A percentile compares a stretch with the other conserved stretches of the same genome.
phyloP scores from a whole-genome alignment of 2,329 filamentous ascomycete genomes.

The Orbilia ellipsospora region DNA sequence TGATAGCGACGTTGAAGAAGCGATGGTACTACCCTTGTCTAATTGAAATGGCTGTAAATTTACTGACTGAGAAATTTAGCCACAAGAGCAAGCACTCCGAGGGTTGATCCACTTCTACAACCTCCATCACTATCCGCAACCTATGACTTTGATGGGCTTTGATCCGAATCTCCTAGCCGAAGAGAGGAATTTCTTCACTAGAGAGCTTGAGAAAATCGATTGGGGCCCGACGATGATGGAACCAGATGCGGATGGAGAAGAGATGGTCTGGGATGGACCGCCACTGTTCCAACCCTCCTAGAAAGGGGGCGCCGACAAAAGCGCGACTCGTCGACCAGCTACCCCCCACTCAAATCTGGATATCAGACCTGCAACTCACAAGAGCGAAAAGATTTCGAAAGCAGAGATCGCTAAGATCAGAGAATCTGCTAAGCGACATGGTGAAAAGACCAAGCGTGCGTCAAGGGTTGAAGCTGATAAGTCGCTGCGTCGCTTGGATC shows the following conservation, averaged over 20 bases:
- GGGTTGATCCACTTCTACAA: slow-evolving; percentile 94
- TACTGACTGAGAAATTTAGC: slow-evolving; percentile 61
- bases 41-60: neutral
- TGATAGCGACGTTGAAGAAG: slow-evolving; percentile 92
- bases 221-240: slow-evolving; percentile 65
- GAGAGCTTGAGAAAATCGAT: slow-evolving; percentile 75
- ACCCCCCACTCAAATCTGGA: neutral
- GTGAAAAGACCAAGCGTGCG: no score
- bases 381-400: no score
- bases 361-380: no score
- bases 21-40: slow-evolving; percentile 65
- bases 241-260: slow-evolving; percentile 63
- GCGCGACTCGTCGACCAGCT: slow-evolving; percentile 10
- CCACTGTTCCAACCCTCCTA: slow-evolving; percentile 51
- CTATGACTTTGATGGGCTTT: slow-evolving; percentile 61
- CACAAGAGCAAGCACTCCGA: slow-evolving; percentile 88
- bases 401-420: slow-evolving; percentile 64
- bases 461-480: no score
- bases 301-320: slow-evolving; percentile 25
- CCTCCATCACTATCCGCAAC: slow-evolving; percentile 62
- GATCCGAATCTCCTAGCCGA: slow-evolving; percentile 71
- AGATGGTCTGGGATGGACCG: slow-evolving; percentile 46
- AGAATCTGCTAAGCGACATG: no score
- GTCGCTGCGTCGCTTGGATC: no score
- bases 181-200: slow-evolving; percentile 81